Evolutionary conservation across 768 basidiomycete genomes (phyloP).

Genomic region (Naganishia onofrii): DNA sequence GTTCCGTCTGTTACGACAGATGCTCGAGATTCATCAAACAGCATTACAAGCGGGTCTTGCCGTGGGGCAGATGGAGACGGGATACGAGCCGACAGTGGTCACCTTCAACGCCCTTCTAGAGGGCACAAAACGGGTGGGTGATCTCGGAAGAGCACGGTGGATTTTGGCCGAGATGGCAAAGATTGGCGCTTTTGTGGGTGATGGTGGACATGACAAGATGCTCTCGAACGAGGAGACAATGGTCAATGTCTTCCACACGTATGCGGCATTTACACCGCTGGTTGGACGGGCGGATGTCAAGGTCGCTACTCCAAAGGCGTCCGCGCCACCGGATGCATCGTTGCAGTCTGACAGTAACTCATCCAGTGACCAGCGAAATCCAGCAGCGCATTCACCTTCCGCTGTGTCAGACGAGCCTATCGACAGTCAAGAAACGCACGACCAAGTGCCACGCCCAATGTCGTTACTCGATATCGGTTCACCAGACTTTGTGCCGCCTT

Average conservation of each 20-base stretch:
- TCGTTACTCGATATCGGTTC: slow-evolving; percentile 28
- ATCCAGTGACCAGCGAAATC: slow-evolving; percentile 15
- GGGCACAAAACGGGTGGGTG: slow-evolving; percentile 81
- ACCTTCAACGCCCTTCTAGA: slow-evolving; percentile 84
- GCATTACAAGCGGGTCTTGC: slow-evolving; percentile 20
- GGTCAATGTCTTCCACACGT: slow-evolving; percentile 81
- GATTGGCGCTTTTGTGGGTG: slow-evolving; percentile 27
- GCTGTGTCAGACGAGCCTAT: not conserved
- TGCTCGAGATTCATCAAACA: slow-evolving; percentile 77
- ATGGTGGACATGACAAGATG: slow-evolving; percentile 19
- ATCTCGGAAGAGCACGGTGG: slow-evolving; percentile 79
- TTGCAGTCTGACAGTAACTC: slow-evolving; percentile 24
- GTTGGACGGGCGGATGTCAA: slow-evolving; percentile 61
- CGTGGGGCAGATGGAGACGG: slow-evolving; percentile 45
- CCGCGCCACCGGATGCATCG: slow-evolving; percentile 20
- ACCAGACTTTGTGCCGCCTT: slow-evolving; percentile 31
- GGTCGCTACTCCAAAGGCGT: slow-evolving; percentile 45
- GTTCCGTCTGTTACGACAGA: slow-evolving; percentile 77
- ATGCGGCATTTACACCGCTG: slow-evolving; percentile 73
- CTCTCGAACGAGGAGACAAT: slow-evolving; percentile 66
- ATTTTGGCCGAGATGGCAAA: slow-evolving; percentile 68
- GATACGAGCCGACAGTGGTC: slow-evolving; percentile 59
- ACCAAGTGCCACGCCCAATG: not conserved
- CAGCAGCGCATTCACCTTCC: not conserved
- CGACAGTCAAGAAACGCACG: not conserved